Evolutionary conservation across 441 rosid genomes (phyloP), one percentile per base, ranked within the genome.

Genomic region (Euphorbia schlechtendalii): DNA sequence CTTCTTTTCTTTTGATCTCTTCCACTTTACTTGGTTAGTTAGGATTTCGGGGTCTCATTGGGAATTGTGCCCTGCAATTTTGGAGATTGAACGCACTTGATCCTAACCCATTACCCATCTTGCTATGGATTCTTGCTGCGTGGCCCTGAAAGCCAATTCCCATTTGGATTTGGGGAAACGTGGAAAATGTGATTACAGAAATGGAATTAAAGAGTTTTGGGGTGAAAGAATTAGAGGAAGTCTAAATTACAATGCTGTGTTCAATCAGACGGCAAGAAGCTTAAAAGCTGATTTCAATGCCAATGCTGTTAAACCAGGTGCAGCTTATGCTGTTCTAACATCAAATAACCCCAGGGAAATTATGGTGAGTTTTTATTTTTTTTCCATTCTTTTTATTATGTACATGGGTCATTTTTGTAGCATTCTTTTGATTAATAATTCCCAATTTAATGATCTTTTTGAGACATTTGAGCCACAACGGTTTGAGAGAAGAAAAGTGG

Each of bases 171-270:
- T 48, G 52, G 52, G 73, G 45, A 69, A 68, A 56, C 59, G 65
- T 60, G 67, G 73, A 48, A 69, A 68, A 56, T 63, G 65, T 60
- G 67, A 78, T 49, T 69, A 67, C 48, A 77, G 49, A 63, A 72
- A 56, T 63, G 79, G 76, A 36, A 82, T 77, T 41, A 74, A 71
- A 64, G 76, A 79, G 25, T 81, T 91, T 71, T 77, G 55, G 77
- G 94, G 90, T 18, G 86, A 85, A 73, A 84, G 77, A 76, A 64
- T 74, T 45, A 75, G 76, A 65, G 85, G 92, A 59, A 81, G 79
- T 73, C 59, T 69, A 30, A 69, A 72, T 24, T 70, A 68, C 43
- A 68, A 56, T 65, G 63, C 56, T 68, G 72, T 68, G 77, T 63
- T 45, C 28, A 71, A 73, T 62, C 80, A 59, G 57, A 71, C 69